Evolutionary conservation across 2,329 filamentous ascomycete species (phyloP), one percentile per base, ranked within the genome.

Genomic region (Aspergillus clavatus): DNA sequence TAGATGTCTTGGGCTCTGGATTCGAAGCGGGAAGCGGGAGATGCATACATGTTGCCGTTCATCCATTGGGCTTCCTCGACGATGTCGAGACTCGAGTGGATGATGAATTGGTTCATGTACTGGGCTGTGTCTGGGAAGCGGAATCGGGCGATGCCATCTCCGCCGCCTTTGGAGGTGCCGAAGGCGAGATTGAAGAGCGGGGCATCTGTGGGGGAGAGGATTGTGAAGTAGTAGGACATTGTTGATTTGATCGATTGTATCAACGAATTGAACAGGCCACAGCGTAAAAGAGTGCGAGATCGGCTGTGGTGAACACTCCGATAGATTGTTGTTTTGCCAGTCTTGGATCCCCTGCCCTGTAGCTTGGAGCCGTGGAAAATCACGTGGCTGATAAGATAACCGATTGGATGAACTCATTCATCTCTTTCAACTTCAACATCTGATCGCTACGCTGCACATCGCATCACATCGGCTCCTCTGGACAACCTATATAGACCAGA

Each of bases 151-250:
- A 89, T 78, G 58, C 93, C 93, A 75, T 97, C 93, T 65, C 91
- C 91, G 72, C 91, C 90, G 59, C 89, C 86, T 70, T 96, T 96
- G 31, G 89, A 95, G 29, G 91, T 96, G 60, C 93, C 93, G 67
- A 98, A 98, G 65, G 95, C 90, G 70, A 94, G 82, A 72, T 95
- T 91, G 73, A 97, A 98, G 56, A 98, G 81, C 26, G 93, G 91
- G 65, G 91, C 94, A 75, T 98, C 93, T 60, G 89, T 87, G 18
- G 89, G 94, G 63, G 90, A 93, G 68, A 98, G 82, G 58, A 98
- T 95, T 64, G 87, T 87, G 72, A 98, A 97, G 76, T 96, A 96
- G 78, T 97, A 98, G 49, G 90, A 96, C 93, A 97, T 97, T 53
- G n/a, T 57, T 76, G 58, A 35, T 31, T 42, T 31, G 33, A 39